Evolutionary conservation across 2,329 filamentous ascomycete species (phyloP).

Genomic region (Claviceps africana): DNA sequence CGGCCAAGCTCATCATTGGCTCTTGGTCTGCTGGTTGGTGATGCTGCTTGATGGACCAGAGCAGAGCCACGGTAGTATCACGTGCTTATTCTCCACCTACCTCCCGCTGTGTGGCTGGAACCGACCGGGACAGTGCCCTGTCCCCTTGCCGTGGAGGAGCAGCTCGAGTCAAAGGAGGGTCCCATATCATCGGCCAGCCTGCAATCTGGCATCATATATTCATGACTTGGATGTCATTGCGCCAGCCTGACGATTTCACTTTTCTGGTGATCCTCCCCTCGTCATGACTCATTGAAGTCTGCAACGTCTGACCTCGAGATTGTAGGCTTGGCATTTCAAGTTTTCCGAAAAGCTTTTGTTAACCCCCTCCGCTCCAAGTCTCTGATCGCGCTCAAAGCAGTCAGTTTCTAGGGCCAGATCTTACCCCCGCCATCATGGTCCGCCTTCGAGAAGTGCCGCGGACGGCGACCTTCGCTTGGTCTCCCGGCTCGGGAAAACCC

Average conservation of each 20-base stretch:
- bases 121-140: neutral
- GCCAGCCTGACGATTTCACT: conserved; percentile 6
- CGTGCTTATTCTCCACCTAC: neutral
- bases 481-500: conserved; percentile 62
- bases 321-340: conserved; percentile 1
- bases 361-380: neutral
- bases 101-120: neutral
- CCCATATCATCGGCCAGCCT: conserved; percentile 14
- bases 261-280: conserved; percentile 5
- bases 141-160: conserved; percentile 3
- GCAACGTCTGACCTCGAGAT: conserved; percentile 1
- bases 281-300: neutral
- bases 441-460: conserved; percentile 90
- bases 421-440: conserved; percentile 53
- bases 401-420: conserved; percentile 9
- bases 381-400: conserved; percentile 8
- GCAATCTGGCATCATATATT: conserved; percentile 33
- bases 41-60: neutral
- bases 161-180: conserved; percentile 15
- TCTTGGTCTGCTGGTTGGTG: neutral
- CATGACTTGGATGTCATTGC: conserved; percentile 11
- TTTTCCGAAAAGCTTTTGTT: neutral
- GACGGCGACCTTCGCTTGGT: conserved; percentile 97
- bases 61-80: neutral
- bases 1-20: neutral